Conservation (phyloP, 2,329 filamentous ascomycete species). For the Trichophyton rubrum region DNA sequence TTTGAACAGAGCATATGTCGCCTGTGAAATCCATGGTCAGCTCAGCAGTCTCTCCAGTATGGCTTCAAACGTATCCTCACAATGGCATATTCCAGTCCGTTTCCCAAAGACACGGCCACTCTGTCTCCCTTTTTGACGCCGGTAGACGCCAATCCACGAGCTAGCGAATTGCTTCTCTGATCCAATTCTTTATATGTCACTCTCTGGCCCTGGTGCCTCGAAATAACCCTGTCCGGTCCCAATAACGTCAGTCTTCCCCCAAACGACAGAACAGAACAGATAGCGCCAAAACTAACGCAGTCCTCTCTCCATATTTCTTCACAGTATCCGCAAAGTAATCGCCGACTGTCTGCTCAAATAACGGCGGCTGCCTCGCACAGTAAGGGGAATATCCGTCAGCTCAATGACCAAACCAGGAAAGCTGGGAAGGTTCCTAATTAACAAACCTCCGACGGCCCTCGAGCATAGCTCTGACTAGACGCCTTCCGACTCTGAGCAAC, state of each 20-base stretch:
- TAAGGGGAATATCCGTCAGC: conserved; percentile 10
- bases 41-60: background rate
- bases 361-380: conserved; percentile 26
- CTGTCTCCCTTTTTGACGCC: conserved; percentile 72
- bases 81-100: conserved; percentile 69
- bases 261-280: background rate
- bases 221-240: conserved; percentile 38
- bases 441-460: conserved; percentile 22
- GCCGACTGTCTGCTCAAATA: conserved; percentile 36
- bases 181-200: conserved; percentile 69
- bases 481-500: conserved; percentile 13
- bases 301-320: conserved; percentile 31
- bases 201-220: conserved; percentile 47
- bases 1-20: conserved; percentile 82
- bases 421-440: background rate
- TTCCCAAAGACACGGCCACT: conserved; percentile 77
- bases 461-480: conserved; percentile 21
- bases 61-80: conserved; percentile 32
- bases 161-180: conserved; percentile 60
- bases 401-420: background rate
- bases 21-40: conserved; percentile 19
- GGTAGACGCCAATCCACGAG: conserved; percentile 53
- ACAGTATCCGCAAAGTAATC: conserved; percentile 37
- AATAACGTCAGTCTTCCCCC: conserved; percentile 4
- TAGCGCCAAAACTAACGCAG: conserved; percentile 36